Evolutionary conservation across 129 eudicot species (phyloP).

Genomic region (Rutidosis leptorrhynchoides): DNA sequence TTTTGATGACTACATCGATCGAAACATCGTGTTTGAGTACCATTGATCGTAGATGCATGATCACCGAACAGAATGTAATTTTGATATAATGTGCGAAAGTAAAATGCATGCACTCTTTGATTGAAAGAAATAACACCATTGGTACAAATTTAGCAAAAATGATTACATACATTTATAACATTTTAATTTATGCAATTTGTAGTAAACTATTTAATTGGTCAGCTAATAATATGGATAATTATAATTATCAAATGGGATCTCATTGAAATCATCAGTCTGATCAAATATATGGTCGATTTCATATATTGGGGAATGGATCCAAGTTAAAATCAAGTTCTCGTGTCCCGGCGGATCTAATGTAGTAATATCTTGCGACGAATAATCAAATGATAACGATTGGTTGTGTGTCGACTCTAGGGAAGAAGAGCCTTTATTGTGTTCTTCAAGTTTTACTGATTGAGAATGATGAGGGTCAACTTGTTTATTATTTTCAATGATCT

Average conservation of each 20-base stretch:
- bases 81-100: no score
- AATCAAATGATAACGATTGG: neutral
- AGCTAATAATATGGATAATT: neutral
- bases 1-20: no score
- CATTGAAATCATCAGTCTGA: slow-evolving; percentile 17
- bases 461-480: neutral
- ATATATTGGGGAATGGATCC: slow-evolving; percentile 28
- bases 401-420: neutral
- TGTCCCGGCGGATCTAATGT: slow-evolving; percentile 22
- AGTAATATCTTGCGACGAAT: slow-evolving; percentile 20
- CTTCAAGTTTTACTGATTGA: neutral
- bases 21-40: no score
- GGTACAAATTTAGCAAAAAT: no score
- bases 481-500: neutral
- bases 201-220: neutral
- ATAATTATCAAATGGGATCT: neutral
- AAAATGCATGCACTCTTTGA: no score
- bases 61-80: no score
- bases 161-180: no score
- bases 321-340: slow-evolving; percentile 32
- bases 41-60: no score
- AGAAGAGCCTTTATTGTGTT: neutral
- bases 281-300: slow-evolving; percentile 25
- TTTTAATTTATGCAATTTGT: no score
- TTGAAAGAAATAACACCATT: no score